Evolutionary conservation across 164 flowering plant genomes (phyloP), one percentile per base, ranked within the genome.

Genomic region (Aristolochia fimbriata): DNA sequence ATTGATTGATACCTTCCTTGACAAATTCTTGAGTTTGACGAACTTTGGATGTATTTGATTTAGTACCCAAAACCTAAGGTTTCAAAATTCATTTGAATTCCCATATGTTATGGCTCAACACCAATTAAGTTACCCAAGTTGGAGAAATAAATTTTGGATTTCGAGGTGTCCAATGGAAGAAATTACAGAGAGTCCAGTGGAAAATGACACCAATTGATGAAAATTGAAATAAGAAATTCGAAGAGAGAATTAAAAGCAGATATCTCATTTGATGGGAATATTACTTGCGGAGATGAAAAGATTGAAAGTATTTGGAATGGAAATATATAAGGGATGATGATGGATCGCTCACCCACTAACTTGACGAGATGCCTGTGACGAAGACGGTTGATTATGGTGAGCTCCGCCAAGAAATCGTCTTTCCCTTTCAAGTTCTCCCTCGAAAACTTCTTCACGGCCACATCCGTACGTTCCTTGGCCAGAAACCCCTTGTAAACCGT

Each of bases 291-390:
- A 53, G 57, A 17, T 20, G n/a, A 49, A 6, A 49, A 20, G 16
- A 25, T 5, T 27, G 12, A 20, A 41, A 15, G 22, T 10, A 3
- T 43, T 13, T 7, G 10, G 3, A 21, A 20, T 57, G 24, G 30
- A 15, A n/a, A n/a, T n/a, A n/a, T n/a, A n/a, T n/a, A n/a, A 53
- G 52, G 54, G 5, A 51, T 3, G 13, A 14, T 12, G 22, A 52
- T 21, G 3, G 30, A 9, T n/a, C 17, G 30, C 60, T 37, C 41
- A 87, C 94, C 94, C 5, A 80, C 66, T 67, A 87, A 72, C 33
- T 69, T 73, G 62, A 87, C 95, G 50, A 88, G 93, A 70, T 86
- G 77, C 59, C 74, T 80, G 62, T 88, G 96, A 4, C 88, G 78
- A 47, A 88, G 83, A 12, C 86, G 79, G 47, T 81, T 79, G 51